Percentiles rank a stretch among this genome's conserved stretches.
Evolutionary conservation across 2,329 filamentous ascomycete species (phyloP).

Genomic region (Teratosphaeria destructans): DNA sequence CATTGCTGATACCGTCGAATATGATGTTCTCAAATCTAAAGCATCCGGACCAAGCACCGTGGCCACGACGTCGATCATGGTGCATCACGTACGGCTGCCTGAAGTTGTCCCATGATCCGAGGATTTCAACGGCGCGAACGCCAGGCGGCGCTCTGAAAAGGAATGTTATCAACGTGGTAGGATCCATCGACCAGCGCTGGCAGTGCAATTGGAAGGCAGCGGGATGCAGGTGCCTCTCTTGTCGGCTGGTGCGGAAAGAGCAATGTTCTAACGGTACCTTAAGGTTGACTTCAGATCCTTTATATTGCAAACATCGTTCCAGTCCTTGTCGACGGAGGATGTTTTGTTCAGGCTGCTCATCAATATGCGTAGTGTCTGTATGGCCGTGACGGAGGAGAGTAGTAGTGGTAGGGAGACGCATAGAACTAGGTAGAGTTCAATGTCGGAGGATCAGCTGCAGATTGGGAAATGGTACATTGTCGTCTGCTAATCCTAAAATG

Average conservation of each 20-base stretch:
- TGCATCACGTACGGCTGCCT: slow-evolving; percentile 67
- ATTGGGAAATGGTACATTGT: neutral
- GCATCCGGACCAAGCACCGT: slow-evolving; percentile 75
- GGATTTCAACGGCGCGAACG: slow-evolving; percentile 53
- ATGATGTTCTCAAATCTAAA: slow-evolving; percentile 78
- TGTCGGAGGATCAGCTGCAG: neutral
- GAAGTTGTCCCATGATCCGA: slow-evolving; percentile 97
- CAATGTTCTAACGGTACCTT: neutral
- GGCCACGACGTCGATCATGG: slow-evolving; percentile 63
- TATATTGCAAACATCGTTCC: neutral
- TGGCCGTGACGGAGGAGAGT: neutral
- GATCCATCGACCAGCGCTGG: neutral
- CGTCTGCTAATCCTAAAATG: neutral
- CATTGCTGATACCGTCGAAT: slow-evolving; percentile 67
- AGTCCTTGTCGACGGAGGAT: neutral
- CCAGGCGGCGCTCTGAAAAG: slow-evolving; percentile 35
- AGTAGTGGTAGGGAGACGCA: neutral
- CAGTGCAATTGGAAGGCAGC: neutral
- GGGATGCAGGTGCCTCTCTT: neutral
- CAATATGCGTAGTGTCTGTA: neutral
- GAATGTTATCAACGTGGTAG: slow-evolving; percentile 28
- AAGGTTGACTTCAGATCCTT: neutral
- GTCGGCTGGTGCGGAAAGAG: neutral
- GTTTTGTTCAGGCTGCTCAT: neutral
- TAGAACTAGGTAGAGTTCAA: neutral